A percentile compares a stretch with the other conserved stretches of the same genome.
Evolutionary conservation across 2,329 filamentous ascomycete species (phyloP).

Genomic region (Lecanosticta acicola): DNA sequence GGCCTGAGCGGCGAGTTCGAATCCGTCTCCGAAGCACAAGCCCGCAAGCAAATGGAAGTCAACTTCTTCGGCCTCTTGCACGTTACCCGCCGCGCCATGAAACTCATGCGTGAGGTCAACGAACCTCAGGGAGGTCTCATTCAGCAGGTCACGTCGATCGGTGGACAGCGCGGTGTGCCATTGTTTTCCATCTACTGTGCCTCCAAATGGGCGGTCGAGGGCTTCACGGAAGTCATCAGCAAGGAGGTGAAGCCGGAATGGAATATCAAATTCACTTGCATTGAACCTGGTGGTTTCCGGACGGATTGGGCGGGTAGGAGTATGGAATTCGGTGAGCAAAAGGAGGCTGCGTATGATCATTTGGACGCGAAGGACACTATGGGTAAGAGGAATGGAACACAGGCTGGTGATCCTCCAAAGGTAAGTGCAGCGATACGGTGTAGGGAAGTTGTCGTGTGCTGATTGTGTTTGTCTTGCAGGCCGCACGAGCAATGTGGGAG

Average conservation of each 20-base stretch:
- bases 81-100: slow-evolving; percentile 45
- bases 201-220: slow-evolving; percentile 46
- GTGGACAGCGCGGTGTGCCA: slow-evolving; percentile 41
- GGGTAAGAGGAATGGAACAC: slow-evolving; percentile 37
- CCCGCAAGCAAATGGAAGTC: slow-evolving; percentile 52
- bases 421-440: slow-evolving; percentile 41
- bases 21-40: slow-evolving; percentile 44
- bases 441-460: not conserved
- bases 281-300: slow-evolving; percentile 45
- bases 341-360: slow-evolving; percentile 45
- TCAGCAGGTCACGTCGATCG: slow-evolving; percentile 52
- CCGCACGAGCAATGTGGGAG: slow-evolving; percentile 46
- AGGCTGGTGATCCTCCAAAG: slow-evolving; percentile 49
- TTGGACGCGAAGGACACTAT: slow-evolving; percentile 41
- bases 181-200: slow-evolving; percentile 39
- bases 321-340: slow-evolving; percentile 44
- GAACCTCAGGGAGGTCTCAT: slow-evolving; percentile 44
- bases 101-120: slow-evolving; percentile 43
- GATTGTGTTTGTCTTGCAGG: slow-evolving; percentile 2
- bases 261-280: slow-evolving; percentile 42
- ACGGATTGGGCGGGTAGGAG: slow-evolving; percentile 44
- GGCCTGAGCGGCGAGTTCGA: slow-evolving; percentile 52
- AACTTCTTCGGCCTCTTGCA: slow-evolving; percentile 56
- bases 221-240: slow-evolving; percentile 41
- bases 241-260: slow-evolving; percentile 44